Conservation (phyloP, 768 basidiomycete genomes). For the Suillus occidentalis region DNA sequence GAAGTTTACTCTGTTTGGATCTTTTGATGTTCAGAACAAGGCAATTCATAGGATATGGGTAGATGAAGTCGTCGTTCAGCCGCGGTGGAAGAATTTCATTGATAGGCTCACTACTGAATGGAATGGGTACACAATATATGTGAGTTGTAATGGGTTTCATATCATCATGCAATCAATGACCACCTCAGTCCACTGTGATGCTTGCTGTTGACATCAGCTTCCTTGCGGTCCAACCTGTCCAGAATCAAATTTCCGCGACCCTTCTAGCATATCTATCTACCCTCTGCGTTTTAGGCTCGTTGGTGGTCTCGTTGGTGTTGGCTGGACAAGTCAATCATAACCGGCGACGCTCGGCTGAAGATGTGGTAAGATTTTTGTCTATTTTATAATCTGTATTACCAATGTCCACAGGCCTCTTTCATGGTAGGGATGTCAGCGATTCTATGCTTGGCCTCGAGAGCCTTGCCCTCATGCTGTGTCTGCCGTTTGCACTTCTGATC, state of each 20-base stretch:
- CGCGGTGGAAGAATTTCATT: conserved; percentile 42
- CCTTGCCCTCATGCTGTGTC: conserved; percentile 30
- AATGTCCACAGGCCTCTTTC: not conserved
- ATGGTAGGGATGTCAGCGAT: not conserved
- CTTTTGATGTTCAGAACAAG: conserved; percentile 43
- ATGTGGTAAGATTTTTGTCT: conserved; percentile 4
- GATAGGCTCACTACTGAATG: conserved; percentile 43
- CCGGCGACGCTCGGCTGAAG: conserved; percentile 7
- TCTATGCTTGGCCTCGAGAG: conserved; percentile 6
- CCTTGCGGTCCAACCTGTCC: not conserved
- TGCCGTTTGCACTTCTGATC: conserved; percentile 33
- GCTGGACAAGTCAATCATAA: conserved; percentile 31
- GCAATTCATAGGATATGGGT: conserved; percentile 45
- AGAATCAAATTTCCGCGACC: not conserved
- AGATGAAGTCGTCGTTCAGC: conserved; percentile 39
- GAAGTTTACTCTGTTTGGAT: conserved; percentile 43
- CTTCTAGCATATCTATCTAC: conserved; percentile 10
- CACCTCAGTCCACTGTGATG: conserved; percentile 11
- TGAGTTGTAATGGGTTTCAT: conserved; percentile 22
- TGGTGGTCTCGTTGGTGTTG: conserved; percentile 8
- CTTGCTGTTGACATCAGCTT: conserved; percentile 14
- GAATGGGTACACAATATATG: conserved; percentile 49
- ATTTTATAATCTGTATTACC: not conserved
- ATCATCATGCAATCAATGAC: not conserved
- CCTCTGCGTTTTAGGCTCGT: conserved; percentile 1